phyloP scores from a whole-genome alignment of 2,329 filamentous ascomycete species.

The Magnaporthiopsis poae region DNA sequence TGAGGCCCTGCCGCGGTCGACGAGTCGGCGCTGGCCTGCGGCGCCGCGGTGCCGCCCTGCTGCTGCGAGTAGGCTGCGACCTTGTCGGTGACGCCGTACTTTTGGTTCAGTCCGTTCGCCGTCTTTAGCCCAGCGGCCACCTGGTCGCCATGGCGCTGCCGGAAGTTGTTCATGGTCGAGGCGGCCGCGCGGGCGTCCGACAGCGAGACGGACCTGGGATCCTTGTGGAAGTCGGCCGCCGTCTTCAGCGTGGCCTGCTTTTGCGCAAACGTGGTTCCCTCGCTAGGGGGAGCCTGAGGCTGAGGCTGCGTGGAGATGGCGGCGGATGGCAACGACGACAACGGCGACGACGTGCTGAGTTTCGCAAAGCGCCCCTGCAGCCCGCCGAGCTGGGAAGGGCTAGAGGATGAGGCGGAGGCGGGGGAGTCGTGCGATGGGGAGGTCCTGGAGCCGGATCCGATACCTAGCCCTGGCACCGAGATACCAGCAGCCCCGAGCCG shows the following conservation, averaged over 20 bases:
- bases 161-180: slow-evolving; percentile 57
- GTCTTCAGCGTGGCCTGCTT: slow-evolving; percentile 55
- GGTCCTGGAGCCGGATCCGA: slow-evolving; percentile 34
- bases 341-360: slow-evolving; percentile 26
- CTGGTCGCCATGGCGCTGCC: slow-evolving; percentile 59
- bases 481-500: slow-evolving; percentile 66
- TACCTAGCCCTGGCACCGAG: slow-evolving; percentile 68
- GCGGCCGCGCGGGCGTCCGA: slow-evolving; percentile 49
- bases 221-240: slow-evolving; percentile 47
- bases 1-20: neutral
- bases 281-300: slow-evolving; percentile 21
- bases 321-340: slow-evolving; percentile 17
- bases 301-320: slow-evolving; percentile 18
- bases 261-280: slow-evolving; percentile 55
- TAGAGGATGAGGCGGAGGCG: neutral
- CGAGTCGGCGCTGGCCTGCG: neutral
- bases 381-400: slow-evolving; percentile 47
- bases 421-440: slow-evolving; percentile 5
- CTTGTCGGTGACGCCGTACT: slow-evolving; percentile 40
- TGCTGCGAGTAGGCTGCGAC: slow-evolving; percentile 5
- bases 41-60: neutral
- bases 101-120: slow-evolving; percentile 49
- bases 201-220: slow-evolving; percentile 52
- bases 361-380: slow-evolving; percentile 58
- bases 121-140: slow-evolving; percentile 49